Base-by-base conservation (phyloP, 352 stramenopile genomes). In the Vaucheria bursata region DNA sequence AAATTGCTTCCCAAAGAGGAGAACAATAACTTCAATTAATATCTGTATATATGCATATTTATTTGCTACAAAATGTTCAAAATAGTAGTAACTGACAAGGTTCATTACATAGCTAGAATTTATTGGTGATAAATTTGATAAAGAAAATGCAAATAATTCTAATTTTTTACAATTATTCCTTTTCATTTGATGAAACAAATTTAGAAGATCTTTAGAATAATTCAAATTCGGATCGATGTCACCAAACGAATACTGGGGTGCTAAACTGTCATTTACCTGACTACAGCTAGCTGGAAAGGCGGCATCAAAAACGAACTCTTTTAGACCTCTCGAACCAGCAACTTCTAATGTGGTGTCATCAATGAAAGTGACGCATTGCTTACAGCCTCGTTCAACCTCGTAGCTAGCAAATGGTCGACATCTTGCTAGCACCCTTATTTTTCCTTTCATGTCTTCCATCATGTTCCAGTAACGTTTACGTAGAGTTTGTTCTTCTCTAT, bases 281-380 rank as follows among this genome's bases (percentile, higher is more conserved):
- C 69, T 75, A 53, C 82, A 89, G 31, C 84, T 84, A 0, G 89
- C 81, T n/a, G 89, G 87, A 80, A 96, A 97, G 0, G 94, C 90
- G 40, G 89, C 86, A 79, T 97, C 92, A 79, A 91, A 97, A 1
- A 89, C 83, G 75, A 95, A 97, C 36, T 90, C 86, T 78, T 94
- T 95, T 7, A 89, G 83, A 0, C 90, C 92, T 35, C 90, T 88
- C 3, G 86, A 77, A 0, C 89, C 90, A 45, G 89, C 86, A 18
- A 97, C 84, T 77, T 93, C 90, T 0, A 97, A 79, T 36, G 91
- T 94, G 75, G 79, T 82, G n/a, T 88, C 86, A 50, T 88, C 85
- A 53, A 85, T 36, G 33, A 88, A 89, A 25, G 39, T 36, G 5
- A 85, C 75, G 5, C 69, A 66, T 33, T 76, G 50, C n/a, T 45